Conservation (phyloP, 306 rosid genomes). For the Glycine soja region DNA sequence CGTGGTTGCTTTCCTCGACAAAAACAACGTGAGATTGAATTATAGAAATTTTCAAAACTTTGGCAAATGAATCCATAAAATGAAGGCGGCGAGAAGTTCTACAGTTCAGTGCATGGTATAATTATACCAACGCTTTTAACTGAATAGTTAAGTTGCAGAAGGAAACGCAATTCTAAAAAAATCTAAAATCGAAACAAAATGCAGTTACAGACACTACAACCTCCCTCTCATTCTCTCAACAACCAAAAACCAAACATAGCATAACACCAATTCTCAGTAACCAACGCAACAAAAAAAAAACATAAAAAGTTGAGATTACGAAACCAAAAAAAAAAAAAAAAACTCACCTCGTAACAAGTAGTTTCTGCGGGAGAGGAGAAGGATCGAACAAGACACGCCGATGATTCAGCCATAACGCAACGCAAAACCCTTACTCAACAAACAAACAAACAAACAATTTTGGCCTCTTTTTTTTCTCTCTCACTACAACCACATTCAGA, state of each 20-base stretch:
- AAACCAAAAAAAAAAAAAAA: neutral
- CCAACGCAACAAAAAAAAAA: conserved; percentile 22
- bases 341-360: conserved; percentile 65
- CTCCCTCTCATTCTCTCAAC: conserved; percentile 36
- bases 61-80: conserved; percentile 29
- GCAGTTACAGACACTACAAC: conserved; percentile 44
- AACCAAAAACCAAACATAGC: conserved; percentile 19
- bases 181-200: conserved; percentile 1
- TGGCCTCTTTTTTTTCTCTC: neutral
- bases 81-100: neutral
- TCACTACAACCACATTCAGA: conserved; percentile 16
- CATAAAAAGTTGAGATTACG: conserved; percentile 2
- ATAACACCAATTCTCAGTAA: conserved; percentile 28
- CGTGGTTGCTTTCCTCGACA: conserved; percentile 41
- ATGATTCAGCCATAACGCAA: conserved; percentile 66
- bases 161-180: conserved; percentile 19
- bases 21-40: conserved; percentile 34
- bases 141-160: conserved; percentile 14
- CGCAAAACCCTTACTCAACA: no score
- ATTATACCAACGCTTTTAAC: neutral
- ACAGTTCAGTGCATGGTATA: neutral
- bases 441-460: neutral
- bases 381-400: conserved; percentile 67
- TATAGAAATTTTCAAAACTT: conserved; percentile 26
- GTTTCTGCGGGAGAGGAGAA: conserved; percentile 62